Conservation (phyloP, 1,139 yeast genomes). For the Starmera stellimalicola region DNA sequence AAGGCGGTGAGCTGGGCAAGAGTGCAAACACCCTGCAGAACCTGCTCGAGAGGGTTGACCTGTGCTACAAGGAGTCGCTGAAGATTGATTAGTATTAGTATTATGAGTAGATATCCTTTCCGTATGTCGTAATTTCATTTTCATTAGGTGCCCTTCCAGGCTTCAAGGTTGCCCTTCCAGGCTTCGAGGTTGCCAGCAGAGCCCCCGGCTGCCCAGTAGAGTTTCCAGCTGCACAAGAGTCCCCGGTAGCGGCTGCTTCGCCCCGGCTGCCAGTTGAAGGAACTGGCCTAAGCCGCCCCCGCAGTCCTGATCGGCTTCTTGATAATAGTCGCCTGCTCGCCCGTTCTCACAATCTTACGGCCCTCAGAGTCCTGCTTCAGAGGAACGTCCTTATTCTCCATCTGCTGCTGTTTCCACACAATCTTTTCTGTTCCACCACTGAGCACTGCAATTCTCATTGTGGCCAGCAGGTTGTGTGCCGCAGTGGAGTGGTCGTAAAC, state of each 20-base stretch:
- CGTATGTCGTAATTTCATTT: too few species aligned
- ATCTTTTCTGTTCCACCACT: constrained; percentile 80
- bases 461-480: constrained; percentile 59
- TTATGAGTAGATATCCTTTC: too few species aligned
- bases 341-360: constrained; percentile 46
- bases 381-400: constrained; percentile 46
- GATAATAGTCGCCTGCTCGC: constrained; percentile 43
- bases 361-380: constrained; percentile 42
- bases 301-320: constrained; percentile 18
- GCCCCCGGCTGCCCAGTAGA: too few species aligned
- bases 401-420: constrained; percentile 62
- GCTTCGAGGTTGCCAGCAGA: too few species aligned
- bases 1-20: constrained; percentile 70
- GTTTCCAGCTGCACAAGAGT: too few species aligned
- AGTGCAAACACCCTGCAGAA: constrained; percentile 33
- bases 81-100: too few species aligned
- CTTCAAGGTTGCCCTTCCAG: too few species aligned
- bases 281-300: constrained; percentile 17
- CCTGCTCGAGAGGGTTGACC: constrained; percentile 14
- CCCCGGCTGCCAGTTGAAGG: too few species aligned
- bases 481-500: constrained; percentile 71
- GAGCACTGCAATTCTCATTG: constrained; percentile 64
- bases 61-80: too few species aligned
- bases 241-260: too few species aligned
- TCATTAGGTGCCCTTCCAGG: too few species aligned